Evolutionary conservation across 2,329 filamentous ascomycete species (phyloP).

Genomic region (Stagonosporopsis chrysanthemi): DNA sequence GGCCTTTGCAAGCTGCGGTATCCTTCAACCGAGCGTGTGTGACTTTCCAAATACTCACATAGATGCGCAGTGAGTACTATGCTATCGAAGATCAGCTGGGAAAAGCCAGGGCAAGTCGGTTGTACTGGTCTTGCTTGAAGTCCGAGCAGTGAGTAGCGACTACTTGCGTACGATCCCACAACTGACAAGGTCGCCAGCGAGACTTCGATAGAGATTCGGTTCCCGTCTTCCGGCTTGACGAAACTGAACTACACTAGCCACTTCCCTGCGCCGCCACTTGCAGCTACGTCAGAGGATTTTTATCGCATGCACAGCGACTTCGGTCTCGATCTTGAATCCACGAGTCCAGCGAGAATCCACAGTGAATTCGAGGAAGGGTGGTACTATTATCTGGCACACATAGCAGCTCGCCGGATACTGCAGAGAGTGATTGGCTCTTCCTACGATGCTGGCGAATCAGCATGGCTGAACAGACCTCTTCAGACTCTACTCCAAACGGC

Average conservation of each 20-base stretch:
- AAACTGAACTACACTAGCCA: constrained; percentile 40
- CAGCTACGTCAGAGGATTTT: constrained; percentile 5
- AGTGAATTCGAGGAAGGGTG: constrained; percentile 18
- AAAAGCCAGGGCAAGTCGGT: constrained; percentile 33
- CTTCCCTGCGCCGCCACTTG: constrained; percentile 38
- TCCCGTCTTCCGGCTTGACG: constrained; percentile 27
- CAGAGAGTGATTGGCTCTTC: constrained; percentile 9
- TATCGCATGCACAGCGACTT: constrained; percentile 11
- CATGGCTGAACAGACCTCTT: background rate
- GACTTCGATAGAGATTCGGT: constrained; percentile 24
- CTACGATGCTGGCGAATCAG: background rate
- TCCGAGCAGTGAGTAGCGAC: constrained; percentile 35
- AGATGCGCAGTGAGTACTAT: constrained; percentile 16
- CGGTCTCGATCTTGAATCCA: background rate
- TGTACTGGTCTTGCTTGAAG: constrained; percentile 49
- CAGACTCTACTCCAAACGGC: constrained; percentile 2
- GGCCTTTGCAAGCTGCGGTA: constrained; percentile 41
- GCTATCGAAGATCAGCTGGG: constrained; percentile 16
- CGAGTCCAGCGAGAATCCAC: constrained; percentile 1
- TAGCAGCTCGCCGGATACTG: constrained; percentile 10
- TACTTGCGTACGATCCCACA: background rate
- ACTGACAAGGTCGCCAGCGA: constrained; percentile 14
- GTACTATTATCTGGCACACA: constrained; percentile 15
- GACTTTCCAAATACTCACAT: constrained; percentile 25
- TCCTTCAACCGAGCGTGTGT: constrained; percentile 45